Conservation (phyloP, 805 yeast genomes). For the Candida easanensis region DNA sequence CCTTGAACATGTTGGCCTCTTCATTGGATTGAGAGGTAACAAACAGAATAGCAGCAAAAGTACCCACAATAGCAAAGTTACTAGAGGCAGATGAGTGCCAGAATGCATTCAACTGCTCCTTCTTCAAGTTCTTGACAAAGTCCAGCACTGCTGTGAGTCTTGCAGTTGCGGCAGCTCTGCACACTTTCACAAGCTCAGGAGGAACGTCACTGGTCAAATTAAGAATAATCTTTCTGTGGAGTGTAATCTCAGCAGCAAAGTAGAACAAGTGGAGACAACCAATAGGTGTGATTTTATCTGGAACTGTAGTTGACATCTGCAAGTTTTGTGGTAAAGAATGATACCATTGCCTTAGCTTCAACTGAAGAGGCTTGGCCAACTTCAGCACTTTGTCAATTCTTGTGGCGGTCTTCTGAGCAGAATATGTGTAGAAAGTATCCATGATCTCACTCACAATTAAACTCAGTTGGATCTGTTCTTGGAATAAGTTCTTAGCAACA, state of each 20-base stretch:
- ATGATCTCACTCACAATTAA: constrained; percentile 69
- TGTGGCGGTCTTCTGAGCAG: constrained; percentile 52
- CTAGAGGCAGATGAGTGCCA: constrained; percentile 86
- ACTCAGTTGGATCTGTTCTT: constrained; percentile 62
- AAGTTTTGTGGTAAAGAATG: constrained; percentile 64
- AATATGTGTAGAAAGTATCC: constrained; percentile 68
- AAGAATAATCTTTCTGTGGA: constrained; percentile 75
- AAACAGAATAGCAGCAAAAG: constrained; percentile 79
- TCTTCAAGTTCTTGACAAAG: constrained; percentile 57
- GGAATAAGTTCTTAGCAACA: constrained; percentile 67
- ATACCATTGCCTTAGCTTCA: constrained; percentile 71
- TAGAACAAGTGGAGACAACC: constrained; percentile 82
- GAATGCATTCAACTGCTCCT: constrained; percentile 82
- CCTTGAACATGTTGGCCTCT: constrained; percentile 63
- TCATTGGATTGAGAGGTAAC: constrained; percentile 61
- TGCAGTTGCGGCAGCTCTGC: constrained; percentile 83
- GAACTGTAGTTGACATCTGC: constrained; percentile 57
- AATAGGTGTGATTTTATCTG: constrained; percentile 65
- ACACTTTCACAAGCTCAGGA: constrained; percentile 56
- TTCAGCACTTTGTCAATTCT: constrained; percentile 67
- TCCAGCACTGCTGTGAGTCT: constrained; percentile 68
- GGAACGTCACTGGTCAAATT: constrained; percentile 45
- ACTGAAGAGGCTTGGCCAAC: constrained; percentile 78
- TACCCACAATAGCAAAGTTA: constrained; percentile 78
- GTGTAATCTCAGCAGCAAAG: constrained; percentile 83